phyloP scores from a whole-genome alignment of 2,329 filamentous ascomycete genomes.

The Sordariomycetes sp. region DNA sequence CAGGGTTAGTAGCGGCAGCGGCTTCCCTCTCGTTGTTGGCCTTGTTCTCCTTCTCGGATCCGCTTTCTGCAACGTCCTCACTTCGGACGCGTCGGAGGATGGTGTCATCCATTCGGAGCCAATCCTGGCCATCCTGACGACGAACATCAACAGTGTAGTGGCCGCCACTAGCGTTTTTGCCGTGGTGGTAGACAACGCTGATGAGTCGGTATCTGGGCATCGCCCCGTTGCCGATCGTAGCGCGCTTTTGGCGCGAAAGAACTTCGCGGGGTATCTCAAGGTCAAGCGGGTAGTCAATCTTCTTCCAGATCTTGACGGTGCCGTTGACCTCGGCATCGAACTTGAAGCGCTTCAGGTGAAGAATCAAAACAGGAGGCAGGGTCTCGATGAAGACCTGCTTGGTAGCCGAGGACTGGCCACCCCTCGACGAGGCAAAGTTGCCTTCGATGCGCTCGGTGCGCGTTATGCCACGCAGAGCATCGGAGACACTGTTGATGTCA shows the following conservation, averaged over 20 bases:
- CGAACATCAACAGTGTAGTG: constrained; percentile 98
- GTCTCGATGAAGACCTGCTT: constrained; percentile 95
- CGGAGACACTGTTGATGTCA: constrained; percentile 81
- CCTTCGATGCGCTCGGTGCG: constrained; percentile 77
- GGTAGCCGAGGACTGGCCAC: constrained; percentile 67
- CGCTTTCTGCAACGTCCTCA: constrained; percentile 82
- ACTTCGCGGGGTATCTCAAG: constrained; percentile 89
- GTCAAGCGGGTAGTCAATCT: constrained; percentile 88
- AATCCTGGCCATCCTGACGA: constrained; percentile 88
- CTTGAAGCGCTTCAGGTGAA: constrained; percentile 95
- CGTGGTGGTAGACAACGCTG: constrained; percentile 93
- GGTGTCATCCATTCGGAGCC: constrained; percentile 94
- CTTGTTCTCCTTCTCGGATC: constrained; percentile 67
- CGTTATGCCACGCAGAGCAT: constrained; percentile 79
- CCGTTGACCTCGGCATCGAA: constrained; percentile 74
- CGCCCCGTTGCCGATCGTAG: constrained; percentile 54
- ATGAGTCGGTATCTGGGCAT: constrained; percentile 79
- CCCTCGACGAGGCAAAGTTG: constrained; percentile 72
- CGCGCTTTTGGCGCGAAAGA: constrained; percentile 64
- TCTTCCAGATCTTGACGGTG: constrained; percentile 98
- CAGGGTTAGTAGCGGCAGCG: constrained; percentile 5
- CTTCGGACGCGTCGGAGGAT: constrained; percentile 74
- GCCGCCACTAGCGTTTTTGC: constrained; percentile 89
- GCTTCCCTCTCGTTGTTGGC: constrained; percentile 28
- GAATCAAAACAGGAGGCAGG: constrained; percentile 80